Conservation (phyloP, 345 rosid species). For the Punica granatum region DNA sequence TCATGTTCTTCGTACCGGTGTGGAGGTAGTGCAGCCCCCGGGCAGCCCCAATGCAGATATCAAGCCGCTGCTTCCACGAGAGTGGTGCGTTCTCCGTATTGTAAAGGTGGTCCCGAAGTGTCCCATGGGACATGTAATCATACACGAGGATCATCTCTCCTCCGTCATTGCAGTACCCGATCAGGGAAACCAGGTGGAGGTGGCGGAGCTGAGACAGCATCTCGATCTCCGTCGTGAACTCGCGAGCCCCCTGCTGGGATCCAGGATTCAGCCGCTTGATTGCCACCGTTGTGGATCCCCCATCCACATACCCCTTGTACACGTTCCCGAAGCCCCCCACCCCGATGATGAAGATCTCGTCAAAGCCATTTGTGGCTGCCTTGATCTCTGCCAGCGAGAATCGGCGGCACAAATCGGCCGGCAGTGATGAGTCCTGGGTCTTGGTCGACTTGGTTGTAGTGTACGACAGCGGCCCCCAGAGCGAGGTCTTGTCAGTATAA, state of each 20-base stretch:
- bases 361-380: slow-evolving; percentile 40
- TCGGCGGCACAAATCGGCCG: slow-evolving; percentile 23
- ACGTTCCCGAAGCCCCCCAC: slow-evolving; percentile 49
- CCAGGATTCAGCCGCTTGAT: slow-evolving; percentile 40
- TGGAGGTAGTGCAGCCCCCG: slow-evolving; percentile 29
- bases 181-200: slow-evolving; percentile 40
- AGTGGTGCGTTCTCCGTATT: slow-evolving; percentile 18
- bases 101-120: slow-evolving; percentile 22
- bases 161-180: slow-evolving; percentile 40
- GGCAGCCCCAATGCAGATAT: slow-evolving; percentile 27
- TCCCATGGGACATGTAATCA: slow-evolving; percentile 26
- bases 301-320: slow-evolving; percentile 39
- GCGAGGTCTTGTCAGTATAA: slow-evolving; percentile 9
- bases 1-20: slow-evolving; percentile 13
- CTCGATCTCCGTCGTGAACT: slow-evolving; percentile 46
- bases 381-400: slow-evolving; percentile 36
- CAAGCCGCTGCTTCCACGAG: slow-evolving; percentile 22
- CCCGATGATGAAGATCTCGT: slow-evolving; percentile 30
- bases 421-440: slow-evolving; percentile 21
- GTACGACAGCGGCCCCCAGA: slow-evolving; percentile 9
- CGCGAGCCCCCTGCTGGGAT: slow-evolving; percentile 45
- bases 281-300: slow-evolving; percentile 34
- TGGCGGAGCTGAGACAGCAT: slow-evolving; percentile 49
- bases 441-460: slow-evolving; percentile 19
- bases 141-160: slow-evolving; percentile 46